Evolutionary conservation across 1,284 basidiomycete species (phyloP), one percentile per base, ranked within the genome.

Genomic region (Mycena sp.): DNA sequence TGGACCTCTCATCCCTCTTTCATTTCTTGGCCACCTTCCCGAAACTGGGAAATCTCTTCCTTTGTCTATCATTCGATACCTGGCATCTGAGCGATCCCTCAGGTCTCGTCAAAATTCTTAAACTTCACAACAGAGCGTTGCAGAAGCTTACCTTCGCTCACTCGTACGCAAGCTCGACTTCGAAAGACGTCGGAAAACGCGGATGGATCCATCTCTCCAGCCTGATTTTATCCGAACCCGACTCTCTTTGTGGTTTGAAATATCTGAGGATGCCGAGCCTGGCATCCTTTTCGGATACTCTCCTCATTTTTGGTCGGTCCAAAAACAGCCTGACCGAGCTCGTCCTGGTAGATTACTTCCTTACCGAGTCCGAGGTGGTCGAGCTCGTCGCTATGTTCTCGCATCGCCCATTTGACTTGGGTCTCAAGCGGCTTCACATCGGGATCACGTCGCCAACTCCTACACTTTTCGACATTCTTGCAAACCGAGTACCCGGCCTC

Each of bases 1-100:
- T 67, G 6, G 74, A 78, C 58, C 67, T 76, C n/a, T 72, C 75
- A 6, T 23, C 63, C 4, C 74, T 79, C 59, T 74, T 78, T 55
- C 50, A 58, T 12, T 64, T 71, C 12, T 63, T 78, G 2, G 71
- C 64, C 14, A 38, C 60, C 0, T 62, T 77, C 14, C 68, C 70
- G 1, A 38, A 35, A 11, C 71, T 77, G 21, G 68, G 66, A 17
- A 51, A 57, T 9, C 63, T 77, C 9, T 60, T 62, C 17, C 50
- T 73, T 32, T 60, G 63, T n/a, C 69, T 75, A 9, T 63, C 59
- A 14, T 72, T 73, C 43, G 64, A 69, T 45, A 28, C 66, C 38
- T 23, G 46, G 1, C 59, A 64, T 3, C 62, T 76, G 5, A 72
- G 71, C 23, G 62, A 43, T 23, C 40, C 40, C 9, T 23, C 17